Evolutionary conservation across 2,329 filamentous ascomycete genomes (phyloP).

Genomic region (Dactylonectria macrodidyma): DNA sequence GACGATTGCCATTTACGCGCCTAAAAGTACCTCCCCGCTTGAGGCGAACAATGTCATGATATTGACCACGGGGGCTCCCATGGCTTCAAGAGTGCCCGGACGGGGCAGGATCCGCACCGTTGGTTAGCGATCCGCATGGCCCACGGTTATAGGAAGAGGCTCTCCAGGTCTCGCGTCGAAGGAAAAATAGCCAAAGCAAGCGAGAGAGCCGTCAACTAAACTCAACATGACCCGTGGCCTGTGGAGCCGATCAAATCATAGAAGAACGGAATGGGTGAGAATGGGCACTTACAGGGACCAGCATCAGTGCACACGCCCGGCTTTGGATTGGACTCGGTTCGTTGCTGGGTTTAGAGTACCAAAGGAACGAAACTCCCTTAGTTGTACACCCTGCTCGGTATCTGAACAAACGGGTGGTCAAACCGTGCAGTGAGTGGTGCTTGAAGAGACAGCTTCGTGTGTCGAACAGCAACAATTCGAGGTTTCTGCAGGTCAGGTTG

Average conservation of each 20-base stretch:
- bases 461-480: not conserved
- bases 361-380: too few species aligned
- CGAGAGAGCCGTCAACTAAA: not conserved
- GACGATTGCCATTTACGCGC: not conserved
- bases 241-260: not conserved
- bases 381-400: not conserved
- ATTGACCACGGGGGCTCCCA: conserved; percentile 19
- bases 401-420: not conserved
- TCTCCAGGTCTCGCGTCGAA: conserved; percentile 19
- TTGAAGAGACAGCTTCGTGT: not conserved
- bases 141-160: conserved; percentile 1
- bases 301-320: not conserved
- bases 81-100: conserved; percentile 20
- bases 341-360: not conserved
- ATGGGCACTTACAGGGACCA: not conserved
- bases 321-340: not conserved
- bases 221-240: not conserved
- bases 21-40: conserved; percentile 3
- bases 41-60: not conserved
- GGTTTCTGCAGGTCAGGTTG: too few species aligned
- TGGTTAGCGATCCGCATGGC: conserved; percentile 13
- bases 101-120: conserved; percentile 13
- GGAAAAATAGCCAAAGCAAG: not conserved
- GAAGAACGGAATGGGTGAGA: not conserved
- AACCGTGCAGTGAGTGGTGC: not conserved